phyloP scores from a whole-genome alignment of 2,329 filamentous ascomycete genomes.

The Aspergillus fischeri region DNA sequence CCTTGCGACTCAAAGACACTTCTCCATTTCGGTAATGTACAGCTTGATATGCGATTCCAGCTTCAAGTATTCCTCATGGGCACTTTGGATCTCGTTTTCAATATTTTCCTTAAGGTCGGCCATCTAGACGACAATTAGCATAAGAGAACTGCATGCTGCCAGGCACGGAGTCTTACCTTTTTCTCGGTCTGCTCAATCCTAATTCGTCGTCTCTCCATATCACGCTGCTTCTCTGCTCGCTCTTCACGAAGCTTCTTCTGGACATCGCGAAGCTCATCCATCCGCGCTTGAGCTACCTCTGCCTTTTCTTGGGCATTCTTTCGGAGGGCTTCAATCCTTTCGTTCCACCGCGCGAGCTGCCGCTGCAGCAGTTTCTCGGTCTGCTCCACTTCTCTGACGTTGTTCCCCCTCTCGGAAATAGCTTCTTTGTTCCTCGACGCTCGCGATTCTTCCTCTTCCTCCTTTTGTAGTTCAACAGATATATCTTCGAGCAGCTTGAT shows the following conservation, averaged over 20 bases:
- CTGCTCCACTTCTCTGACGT: constrained; percentile 85
- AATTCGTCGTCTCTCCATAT: constrained; percentile 89
- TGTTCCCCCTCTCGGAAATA: constrained; percentile 81
- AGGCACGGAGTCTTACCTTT: constrained; percentile 61
- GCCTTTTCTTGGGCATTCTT: constrained; percentile 78
- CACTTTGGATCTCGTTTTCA: constrained; percentile 84
- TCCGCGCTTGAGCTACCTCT: constrained; percentile 73
- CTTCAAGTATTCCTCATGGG: constrained; percentile 93
- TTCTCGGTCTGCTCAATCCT: constrained; percentile 98
- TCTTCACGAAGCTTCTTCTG: constrained; percentile 82
- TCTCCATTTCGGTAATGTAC: constrained; percentile 99
- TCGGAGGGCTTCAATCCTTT: constrained; percentile 78
- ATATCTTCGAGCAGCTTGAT: constrained; percentile 89
- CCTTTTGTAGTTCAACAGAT: constrained; percentile 74
- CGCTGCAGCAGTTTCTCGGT: constrained; percentile 78
- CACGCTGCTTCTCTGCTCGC: constrained; percentile 76
- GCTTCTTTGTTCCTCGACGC: constrained; percentile 81
- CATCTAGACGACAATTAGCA: constrained; percentile 61
- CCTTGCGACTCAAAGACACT: constrained; percentile 55
- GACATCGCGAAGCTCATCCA: constrained; percentile 79
- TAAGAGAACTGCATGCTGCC: background rate
- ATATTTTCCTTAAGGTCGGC: constrained; percentile 96
- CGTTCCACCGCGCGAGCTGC: constrained; percentile 79
- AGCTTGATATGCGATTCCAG: constrained; percentile 95
- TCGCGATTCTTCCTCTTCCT: constrained; percentile 82